Percentiles rank a stretch among this genome's conserved stretches.
Conservation (phyloP, 331 rosid species). For the Spiraea crenata region DNA sequence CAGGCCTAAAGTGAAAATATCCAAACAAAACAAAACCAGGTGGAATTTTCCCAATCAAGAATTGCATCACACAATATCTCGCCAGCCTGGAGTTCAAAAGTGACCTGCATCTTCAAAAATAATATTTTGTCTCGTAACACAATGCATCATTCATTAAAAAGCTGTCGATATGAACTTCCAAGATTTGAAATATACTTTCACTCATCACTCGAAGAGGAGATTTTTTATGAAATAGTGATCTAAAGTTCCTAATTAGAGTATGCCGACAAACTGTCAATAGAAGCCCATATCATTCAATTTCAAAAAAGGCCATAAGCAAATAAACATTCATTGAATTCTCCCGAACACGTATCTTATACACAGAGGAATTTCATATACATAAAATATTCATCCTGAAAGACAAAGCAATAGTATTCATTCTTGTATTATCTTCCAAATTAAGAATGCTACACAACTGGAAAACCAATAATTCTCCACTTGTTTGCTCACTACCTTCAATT, state of each 20-base stretch:
- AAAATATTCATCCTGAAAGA: neutral
- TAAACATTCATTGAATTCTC: neutral
- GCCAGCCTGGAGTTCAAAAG: neutral
- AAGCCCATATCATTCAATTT: neutral
- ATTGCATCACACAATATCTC: constrained; percentile 12
- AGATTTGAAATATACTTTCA: neutral
- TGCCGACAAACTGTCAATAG: neutral
- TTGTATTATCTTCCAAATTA: neutral
- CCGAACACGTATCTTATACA: neutral
- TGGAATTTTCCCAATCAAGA: constrained; percentile 11
- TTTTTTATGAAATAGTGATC: neutral
- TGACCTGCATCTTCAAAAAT: neutral
- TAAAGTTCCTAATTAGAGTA: neutral
- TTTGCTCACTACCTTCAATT: neutral
- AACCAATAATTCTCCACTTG: neutral
- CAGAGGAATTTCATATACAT: neutral
- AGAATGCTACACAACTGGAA: neutral
- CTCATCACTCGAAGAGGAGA: neutral
- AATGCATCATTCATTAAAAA: neutral
- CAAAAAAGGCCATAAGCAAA: neutral
- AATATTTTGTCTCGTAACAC: neutral
- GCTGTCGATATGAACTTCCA: neutral
- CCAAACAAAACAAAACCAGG: constrained; percentile 6
- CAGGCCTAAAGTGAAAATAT: neutral
- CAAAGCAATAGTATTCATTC: neutral